Base-by-base conservation (phyloP, 441 rosid species). In the Isatis lusitanica region DNA sequence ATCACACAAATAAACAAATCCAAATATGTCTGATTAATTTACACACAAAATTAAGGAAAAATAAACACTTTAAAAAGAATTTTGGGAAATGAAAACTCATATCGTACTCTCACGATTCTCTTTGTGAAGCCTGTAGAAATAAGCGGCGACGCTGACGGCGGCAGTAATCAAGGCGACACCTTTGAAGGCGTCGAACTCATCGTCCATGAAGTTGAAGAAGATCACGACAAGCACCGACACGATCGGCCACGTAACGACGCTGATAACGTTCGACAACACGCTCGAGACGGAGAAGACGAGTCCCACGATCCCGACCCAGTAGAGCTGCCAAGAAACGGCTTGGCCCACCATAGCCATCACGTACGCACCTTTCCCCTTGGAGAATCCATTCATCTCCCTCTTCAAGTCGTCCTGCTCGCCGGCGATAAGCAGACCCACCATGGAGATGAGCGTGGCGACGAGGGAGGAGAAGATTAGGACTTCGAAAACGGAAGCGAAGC, bases 251-350 rank as follows among this genome's bases (percentile, higher is more conserved):
- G 78, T 66, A n/a, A 72, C 28, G 7, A 80, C 72, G 6, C 66
- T 71, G 36, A 76, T 72, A 42, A 80, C 67, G 26, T 76, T 76
- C n/a, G 83, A 68, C 52, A 80, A 72, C 61, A 80, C 53, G 10
- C 59, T 56, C 60, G 80, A 80, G 13, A 76, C 83, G 5, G 74
- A 65, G 63, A 35, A 76, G 1, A 80, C 63, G 3, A 76, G 74
- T 10, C 80, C 83, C 24, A 80, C 78, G 16, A 73, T 51, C 13
- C 80, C 83, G 1, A 76, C 83, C 68, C 75, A 76, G 13, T 57
- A 72, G 10, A 68, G 7, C 68, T 80, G 83, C 80, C 80, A 80
- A 24, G 74, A 61, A 42, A 76, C 66, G 5, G 75, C 79, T 63
- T 73, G 68, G 8, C 77, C 83, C 21, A 75, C 72, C 77, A 75